Percentiles rank a stretch among this genome's conserved stretches.
These are phyloP conservation scores for Apostasia shenzhenica DNA, from an alignment of 106 monocot species.

Conservation along the genomic window DNA sequence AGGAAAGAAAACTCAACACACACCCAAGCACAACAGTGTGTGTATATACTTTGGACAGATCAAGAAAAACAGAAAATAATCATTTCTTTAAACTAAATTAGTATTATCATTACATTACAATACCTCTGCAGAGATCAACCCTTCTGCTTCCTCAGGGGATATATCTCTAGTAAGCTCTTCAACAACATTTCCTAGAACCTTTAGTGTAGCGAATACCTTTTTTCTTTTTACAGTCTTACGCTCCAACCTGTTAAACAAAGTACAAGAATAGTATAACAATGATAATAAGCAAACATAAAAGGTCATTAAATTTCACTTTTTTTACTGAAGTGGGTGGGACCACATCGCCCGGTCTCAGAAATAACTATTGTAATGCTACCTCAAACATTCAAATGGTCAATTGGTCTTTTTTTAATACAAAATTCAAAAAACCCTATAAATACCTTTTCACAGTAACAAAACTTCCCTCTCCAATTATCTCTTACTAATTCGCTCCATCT, in stretches of 20 bases:
- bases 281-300: too few relatives aligned
- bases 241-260: conserved; percentile 55
- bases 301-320: too few relatives aligned
- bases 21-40: not conserved
- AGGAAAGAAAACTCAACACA: not conserved
- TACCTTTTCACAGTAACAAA: too few relatives aligned
- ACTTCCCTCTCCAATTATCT: too few relatives aligned
- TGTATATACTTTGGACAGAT: not conserved
- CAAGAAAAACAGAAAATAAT: not conserved
- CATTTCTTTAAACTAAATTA: too few relatives aligned
- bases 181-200: conserved; percentile 81
- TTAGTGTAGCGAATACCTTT: conserved; percentile 82
- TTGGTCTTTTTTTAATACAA: too few relatives aligned
- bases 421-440: too few relatives aligned
- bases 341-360: too few relatives aligned
- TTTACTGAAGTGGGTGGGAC: too few relatives aligned
- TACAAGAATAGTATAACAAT: not conserved
- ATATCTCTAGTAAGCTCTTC: conserved; percentile 81
- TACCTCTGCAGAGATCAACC: conserved; percentile 86
- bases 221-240: conserved; percentile 78
- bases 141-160: conserved; percentile 74
- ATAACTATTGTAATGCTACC: too few relatives aligned
- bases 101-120: not conserved
- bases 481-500: too few relatives aligned
- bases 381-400: too few relatives aligned